Evolutionary conservation across 2,329 filamentous ascomycete genomes (phyloP).

Genomic region (Aspergillus pseudoviridinutans): DNA sequence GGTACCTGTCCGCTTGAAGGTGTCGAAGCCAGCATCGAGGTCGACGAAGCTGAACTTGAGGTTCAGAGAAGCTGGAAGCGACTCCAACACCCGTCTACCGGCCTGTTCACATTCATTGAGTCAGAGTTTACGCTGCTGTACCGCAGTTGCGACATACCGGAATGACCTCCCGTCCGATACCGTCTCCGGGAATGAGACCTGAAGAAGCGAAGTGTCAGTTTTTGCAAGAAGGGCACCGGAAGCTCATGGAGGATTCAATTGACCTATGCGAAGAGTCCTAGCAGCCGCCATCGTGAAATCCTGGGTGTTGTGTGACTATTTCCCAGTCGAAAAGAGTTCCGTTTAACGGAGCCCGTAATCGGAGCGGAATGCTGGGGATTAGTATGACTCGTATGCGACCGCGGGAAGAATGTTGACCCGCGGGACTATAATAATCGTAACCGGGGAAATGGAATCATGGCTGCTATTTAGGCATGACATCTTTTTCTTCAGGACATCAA

Average conservation of each 20-base stretch:
- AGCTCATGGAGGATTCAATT: constrained; percentile 22
- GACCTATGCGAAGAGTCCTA: constrained; percentile 65
- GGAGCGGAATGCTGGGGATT: constrained; percentile 20
- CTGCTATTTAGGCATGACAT: not conserved
- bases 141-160: constrained; percentile 50
- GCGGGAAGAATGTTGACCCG: constrained; percentile 17
- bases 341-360: constrained; percentile 23
- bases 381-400: constrained; percentile 7
- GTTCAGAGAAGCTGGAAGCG: constrained; percentile 82
- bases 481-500: not conserved
- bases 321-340: constrained; percentile 6
- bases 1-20: constrained; percentile 82
- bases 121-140: constrained; percentile 7
- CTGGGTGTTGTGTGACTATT: constrained; percentile 3
- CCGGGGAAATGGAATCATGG: not conserved
- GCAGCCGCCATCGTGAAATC: constrained; percentile 46
- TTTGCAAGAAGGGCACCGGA: not conserved
- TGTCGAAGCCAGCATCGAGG: constrained; percentile 88
- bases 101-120: constrained; percentile 42
- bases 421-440: not conserved
- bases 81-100: constrained; percentile 85
- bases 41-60: constrained; percentile 93
- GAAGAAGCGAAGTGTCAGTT: constrained; percentile 11
- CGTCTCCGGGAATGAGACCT: constrained; percentile 97
- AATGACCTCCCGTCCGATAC: constrained; percentile 98